Evolutionary conservation across 495 filamentous ascomycete genomes (phyloP), one percentile per base, ranked within the genome.

Genomic region (Penicillium ucsense): DNA sequence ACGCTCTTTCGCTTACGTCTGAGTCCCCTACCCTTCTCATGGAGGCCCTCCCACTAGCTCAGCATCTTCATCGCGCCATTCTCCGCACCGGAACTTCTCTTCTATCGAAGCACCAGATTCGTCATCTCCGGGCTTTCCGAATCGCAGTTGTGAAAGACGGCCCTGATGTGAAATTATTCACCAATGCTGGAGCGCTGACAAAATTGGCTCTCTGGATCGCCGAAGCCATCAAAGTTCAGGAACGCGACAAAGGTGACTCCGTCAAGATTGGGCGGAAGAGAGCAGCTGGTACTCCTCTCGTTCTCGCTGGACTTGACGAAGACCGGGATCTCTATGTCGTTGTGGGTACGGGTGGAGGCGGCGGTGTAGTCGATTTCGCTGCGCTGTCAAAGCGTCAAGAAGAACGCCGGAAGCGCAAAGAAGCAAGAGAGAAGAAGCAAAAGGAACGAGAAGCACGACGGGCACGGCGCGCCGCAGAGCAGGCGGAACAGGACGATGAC

Each of bases 61-160:
- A 95, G 61, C 79, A 85, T 59, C 83, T 98, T 8, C 86, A 94
- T 63, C 83, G 86, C 12, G 90, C 92, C 37, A 98, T 97, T 56
- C 84, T 97, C 37, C 85, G 89, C 33, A 95, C 92, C 0, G 92
- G 94, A 34, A 91, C 89, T 4, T 81, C 88, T 2, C 71, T 98
- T 8, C 81, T 98, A 30, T 85, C 89, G 37, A 98, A 98, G 66
- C 84, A 84, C 36, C 92, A 95, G 60, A 95, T 98, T 52, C 83
- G 86, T 8, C 88, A 94, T 62, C 73, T 98, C 33, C 81, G 85
- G 5, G 85, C 89, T 5, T 98, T 96, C 66, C 86, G 92, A 35
- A 90, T 98, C 72, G 89, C 86, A 7, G 85, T 98, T 30, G 90
- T 98, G 54, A 94, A 94, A 58, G 92, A 97, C 59, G 87, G 91